Evolutionary conservation across 139 green algal species (phyloP).

Genomic region (Chlamydomonas schloesseri): DNA sequence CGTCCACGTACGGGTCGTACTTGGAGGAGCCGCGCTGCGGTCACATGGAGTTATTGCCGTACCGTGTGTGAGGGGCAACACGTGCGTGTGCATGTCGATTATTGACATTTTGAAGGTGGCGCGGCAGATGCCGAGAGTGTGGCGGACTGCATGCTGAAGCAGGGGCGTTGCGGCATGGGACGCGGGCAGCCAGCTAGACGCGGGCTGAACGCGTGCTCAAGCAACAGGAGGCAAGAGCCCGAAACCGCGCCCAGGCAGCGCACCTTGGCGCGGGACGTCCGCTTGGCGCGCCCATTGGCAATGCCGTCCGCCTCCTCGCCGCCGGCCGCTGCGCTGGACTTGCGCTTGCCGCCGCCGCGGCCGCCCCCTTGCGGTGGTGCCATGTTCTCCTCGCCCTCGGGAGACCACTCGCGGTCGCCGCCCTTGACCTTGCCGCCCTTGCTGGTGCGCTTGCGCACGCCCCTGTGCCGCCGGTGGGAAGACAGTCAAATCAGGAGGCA

Average conservation of each 20-base stretch:
- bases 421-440: neutral
- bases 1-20: constrained; percentile 28
- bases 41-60: no score
- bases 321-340: neutral
- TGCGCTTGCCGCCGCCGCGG: neutral
- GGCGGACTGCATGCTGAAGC: no score
- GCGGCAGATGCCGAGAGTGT: no score
- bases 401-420: neutral
- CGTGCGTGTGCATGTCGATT: no score
- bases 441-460: constrained; percentile 28
- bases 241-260: neutral
- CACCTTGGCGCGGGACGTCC: neutral
- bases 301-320: neutral
- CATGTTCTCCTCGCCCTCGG: constrained; percentile 14
- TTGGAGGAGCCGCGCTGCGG: neutral
- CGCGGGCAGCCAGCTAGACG: no score
- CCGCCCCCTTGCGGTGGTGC: neutral
- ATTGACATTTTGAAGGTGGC: no score
- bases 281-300: neutral
- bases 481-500: no score
- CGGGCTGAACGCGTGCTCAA: no score
- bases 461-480: neutral
- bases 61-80: no score
- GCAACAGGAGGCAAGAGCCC: no score
- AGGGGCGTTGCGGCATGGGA: no score